These are phyloP conservation scores for Leccinum boreale DNA, from an alignment of 768 basidiomycete genomes.

Conservation along the genomic window DNA sequence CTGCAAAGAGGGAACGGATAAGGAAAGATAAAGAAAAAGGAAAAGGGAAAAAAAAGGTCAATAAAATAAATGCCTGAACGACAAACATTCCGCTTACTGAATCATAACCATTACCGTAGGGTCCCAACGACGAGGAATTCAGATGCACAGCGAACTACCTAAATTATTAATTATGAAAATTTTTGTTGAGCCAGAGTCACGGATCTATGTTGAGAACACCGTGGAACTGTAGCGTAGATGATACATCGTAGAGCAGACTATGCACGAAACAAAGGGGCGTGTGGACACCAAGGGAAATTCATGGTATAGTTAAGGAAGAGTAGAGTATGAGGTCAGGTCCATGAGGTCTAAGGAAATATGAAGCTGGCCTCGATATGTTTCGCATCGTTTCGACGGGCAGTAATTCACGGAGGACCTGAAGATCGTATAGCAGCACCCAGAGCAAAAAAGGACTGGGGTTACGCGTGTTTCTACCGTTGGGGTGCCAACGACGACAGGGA, in stretches of 20 bases:
- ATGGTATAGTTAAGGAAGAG: constrained; percentile 30
- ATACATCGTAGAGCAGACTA: constrained; percentile 32
- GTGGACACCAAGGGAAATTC: constrained; percentile 12
- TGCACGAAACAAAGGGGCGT: constrained; percentile 23
- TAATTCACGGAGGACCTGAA: constrained; percentile 7
- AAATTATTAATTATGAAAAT: constrained; percentile 23
- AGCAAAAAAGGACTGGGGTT: constrained; percentile 1
- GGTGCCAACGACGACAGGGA: constrained; percentile 68
- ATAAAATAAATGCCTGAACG: constrained; percentile 3
- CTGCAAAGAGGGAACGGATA: constrained; percentile 4
- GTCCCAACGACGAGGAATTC: constrained; percentile 8
- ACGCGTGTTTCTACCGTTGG: constrained; percentile 37
- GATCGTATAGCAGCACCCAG: constrained; percentile 11
- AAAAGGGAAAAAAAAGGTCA: constrained; percentile 9
- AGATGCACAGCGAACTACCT: constrained; percentile 23
- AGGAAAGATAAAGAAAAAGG: not conserved
- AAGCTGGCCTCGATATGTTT: constrained; percentile 16
- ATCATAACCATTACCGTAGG: not conserved
- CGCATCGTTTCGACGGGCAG: constrained; percentile 9
- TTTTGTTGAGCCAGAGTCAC: constrained; percentile 17
- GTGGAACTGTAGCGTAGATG: constrained; percentile 19
- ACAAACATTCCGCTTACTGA: constrained; percentile 24
- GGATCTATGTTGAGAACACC: constrained; percentile 27
- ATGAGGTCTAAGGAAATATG: constrained; percentile 20
- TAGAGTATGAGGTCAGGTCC: constrained; percentile 28